Evolutionary conservation across 441 rosid genomes (phyloP).

Genomic region (Hura crepitans): DNA sequence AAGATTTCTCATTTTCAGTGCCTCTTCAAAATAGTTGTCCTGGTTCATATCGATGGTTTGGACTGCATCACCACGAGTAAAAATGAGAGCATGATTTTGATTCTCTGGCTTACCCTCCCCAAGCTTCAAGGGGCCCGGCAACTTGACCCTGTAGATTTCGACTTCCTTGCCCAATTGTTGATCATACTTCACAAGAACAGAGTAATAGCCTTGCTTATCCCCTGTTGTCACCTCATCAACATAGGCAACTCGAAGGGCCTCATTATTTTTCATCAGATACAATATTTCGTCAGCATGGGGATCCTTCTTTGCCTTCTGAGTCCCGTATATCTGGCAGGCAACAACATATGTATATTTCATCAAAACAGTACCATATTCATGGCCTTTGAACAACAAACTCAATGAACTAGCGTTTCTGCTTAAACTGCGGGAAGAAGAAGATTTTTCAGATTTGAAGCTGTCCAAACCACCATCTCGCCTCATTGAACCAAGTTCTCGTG

Average conservation of each 20-base stretch:
- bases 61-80: slow-evolving; percentile 86
- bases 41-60: slow-evolving; percentile 97
- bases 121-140: slow-evolving; percentile 86
- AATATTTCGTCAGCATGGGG: slow-evolving; percentile 69
- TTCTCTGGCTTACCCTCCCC: slow-evolving; percentile 96
- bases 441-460: slow-evolving; percentile 36
- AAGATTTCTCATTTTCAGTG: slow-evolving; percentile 81
- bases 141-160: slow-evolving; percentile 71
- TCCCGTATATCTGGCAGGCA: slow-evolving; percentile 86
- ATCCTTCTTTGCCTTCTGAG: slow-evolving; percentile 59
- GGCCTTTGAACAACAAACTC: slow-evolving; percentile 62
- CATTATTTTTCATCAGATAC: slow-evolving; percentile 61
- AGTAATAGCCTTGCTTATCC: slow-evolving; percentile 54
- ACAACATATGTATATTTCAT: slow-evolving; percentile 85
- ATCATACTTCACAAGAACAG: slow-evolving; percentile 86
- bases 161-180: slow-evolving; percentile 60
- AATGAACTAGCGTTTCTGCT: slow-evolving; percentile 52
- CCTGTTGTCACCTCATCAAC: slow-evolving; percentile 65
- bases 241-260: slow-evolving; percentile 85
- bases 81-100: slow-evolving; percentile 88
- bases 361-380: slow-evolving; percentile 65
- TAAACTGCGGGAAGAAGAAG: slow-evolving; percentile 39
- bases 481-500: slow-evolving; percentile 48
- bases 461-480: slow-evolving; percentile 40
- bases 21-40: slow-evolving; percentile 86